Conservation (phyloP, 306 rosid genomes). For the Dalbergia cochinchinensis region DNA sequence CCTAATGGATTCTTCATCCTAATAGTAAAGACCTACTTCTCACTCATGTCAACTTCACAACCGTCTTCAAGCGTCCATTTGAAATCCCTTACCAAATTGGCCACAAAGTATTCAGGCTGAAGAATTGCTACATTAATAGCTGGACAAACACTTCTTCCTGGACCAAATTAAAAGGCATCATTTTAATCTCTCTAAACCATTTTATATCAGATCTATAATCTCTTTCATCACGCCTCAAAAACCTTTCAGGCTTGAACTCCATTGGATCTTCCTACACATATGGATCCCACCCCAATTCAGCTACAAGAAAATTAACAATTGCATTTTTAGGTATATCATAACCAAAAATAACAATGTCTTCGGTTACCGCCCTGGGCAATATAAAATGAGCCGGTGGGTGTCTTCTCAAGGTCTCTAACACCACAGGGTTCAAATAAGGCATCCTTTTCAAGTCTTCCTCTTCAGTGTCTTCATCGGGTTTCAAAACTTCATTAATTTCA, state of each 20-base stretch:
- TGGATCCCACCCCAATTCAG: constrained; percentile 67
- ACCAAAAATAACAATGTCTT: constrained; percentile 55
- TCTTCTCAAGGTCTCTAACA: constrained; percentile 57
- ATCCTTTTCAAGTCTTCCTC: constrained; percentile 56
- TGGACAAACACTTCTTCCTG: constrained; percentile 67
- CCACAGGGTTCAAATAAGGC: constrained; percentile 63
- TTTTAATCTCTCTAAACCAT: constrained; percentile 58
- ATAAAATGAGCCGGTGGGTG: constrained; percentile 69
- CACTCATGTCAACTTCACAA: constrained; percentile 62
- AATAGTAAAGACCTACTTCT: constrained; percentile 56
- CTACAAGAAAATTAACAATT: constrained; percentile 60
- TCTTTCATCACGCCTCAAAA: constrained; percentile 26
- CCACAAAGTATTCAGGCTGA: constrained; percentile 62
- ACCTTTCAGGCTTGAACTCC: constrained; percentile 71
- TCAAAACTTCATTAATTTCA: constrained; percentile 52
- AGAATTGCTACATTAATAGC: constrained; percentile 55
- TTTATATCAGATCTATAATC: constrained; percentile 53
- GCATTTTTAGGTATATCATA: constrained; percentile 59
- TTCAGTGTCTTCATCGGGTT: constrained; percentile 53
- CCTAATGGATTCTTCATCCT: constrained; percentile 62
- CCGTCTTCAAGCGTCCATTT: constrained; percentile 55
- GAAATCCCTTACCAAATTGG: constrained; percentile 60
- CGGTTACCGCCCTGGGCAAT: constrained; percentile 58
- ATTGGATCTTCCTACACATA: constrained; percentile 70
- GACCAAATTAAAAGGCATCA: constrained; percentile 80